Percentiles rank a stretch among this genome's conserved stretches.
Conservation (phyloP, 2,329 filamentous ascomycete genomes). For the Paraphaeosphaeria sporulosa region DNA sequence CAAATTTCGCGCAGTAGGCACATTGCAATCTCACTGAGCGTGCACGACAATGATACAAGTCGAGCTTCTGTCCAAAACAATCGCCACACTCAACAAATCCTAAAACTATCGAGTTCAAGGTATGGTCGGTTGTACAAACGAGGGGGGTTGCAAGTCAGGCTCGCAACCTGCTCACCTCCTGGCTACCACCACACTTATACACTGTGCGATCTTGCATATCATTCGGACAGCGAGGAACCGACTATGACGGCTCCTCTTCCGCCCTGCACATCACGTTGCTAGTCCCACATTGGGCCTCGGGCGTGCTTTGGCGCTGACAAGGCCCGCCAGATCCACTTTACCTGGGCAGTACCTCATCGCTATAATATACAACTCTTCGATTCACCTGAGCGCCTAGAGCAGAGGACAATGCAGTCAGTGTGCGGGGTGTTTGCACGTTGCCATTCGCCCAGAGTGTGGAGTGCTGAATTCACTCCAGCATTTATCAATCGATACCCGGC, state of each 20-base stretch:
- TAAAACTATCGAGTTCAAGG: no score
- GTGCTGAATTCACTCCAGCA: neutral
- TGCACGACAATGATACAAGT: neutral
- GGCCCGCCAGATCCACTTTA: neutral
- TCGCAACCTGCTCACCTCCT: neutral
- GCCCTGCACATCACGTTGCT: neutral
- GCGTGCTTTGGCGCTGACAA: constrained; percentile 9
- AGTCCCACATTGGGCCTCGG: neutral
- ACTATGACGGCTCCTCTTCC: constrained; percentile 1
- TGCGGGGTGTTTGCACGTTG: neutral
- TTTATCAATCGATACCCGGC: no score
- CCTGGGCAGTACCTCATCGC: no score
- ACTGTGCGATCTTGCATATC: neutral
- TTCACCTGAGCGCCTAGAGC: neutral
- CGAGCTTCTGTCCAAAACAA: neutral
- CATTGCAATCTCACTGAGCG: neutral
- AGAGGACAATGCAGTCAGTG: neutral
- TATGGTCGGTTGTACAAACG: no score
- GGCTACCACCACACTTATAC: neutral
- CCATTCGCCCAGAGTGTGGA: neutral
- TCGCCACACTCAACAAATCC: neutral
- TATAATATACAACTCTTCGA: neutral
- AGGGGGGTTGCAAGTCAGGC: neutral
- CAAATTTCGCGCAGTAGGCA: neutral
- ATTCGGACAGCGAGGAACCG: neutral